Base-by-base conservation (phyloP, 1,284 basidiomycete species). In the Puccinia coronata region DNA sequence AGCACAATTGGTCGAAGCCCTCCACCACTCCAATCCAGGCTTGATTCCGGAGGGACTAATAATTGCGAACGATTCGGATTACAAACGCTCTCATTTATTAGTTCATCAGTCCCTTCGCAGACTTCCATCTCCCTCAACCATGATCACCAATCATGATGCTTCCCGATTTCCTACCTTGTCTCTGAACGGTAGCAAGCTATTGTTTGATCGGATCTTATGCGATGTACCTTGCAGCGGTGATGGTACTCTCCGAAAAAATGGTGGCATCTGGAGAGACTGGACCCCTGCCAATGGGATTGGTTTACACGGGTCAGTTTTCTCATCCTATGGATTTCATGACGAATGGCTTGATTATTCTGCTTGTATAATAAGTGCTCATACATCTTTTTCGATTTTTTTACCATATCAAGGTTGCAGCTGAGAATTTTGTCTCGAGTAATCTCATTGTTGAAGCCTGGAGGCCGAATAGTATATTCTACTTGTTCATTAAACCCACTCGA, bases 141-240 rank as follows among this genome's bases (percentile, higher is more conserved):
- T 98, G 89, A 95, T 99, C 53, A 98, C 96, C 69, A 99, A 99
- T 86, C 90, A 94, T 71, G 97, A 99, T 85, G 96, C 96, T 5
- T 93, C 93, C 36, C 92, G 92, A 82, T 95, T 93, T 85, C 96
- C 95, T 0, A 87, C 90, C 34, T 90, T 96, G 84, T 90, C 89
- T 82, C 86, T 91, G 65, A 75, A 83, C 75, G 81, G 74, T 85
- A 85, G 88, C 85, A 87, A 87, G 59, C 88, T 99, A 82, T 87
- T 92, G 81, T 99, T 96, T 85, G 96, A 99, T 86, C 88, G 96
- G 43, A 96, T 99, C 81, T 87, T 99, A 41, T 96, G 95, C 82
- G 97, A 99, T 86, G 97, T 99, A 2, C 97, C 97, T 4, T 98
- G 97, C 87, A 95, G 93, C 84, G 97, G 97, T 12, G 97, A 99